Conservation (phyloP, 2,329 filamentous ascomycete genomes). For the Trichoderma brevicompactum region DNA sequence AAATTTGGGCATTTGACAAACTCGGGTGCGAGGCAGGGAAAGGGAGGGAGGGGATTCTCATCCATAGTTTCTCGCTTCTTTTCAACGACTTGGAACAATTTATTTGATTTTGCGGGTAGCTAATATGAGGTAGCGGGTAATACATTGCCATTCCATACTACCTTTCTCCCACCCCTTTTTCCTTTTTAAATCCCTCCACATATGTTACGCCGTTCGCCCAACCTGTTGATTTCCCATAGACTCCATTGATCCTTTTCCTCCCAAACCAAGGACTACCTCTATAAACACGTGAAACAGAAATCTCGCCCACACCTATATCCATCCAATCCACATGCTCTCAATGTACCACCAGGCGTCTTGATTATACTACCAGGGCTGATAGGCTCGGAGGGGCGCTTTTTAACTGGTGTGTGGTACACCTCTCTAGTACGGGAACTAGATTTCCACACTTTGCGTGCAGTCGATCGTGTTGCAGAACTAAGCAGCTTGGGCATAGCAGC, state of each 20-base stretch:
- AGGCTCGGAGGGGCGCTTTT: conserved; percentile 32
- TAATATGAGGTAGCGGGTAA: conserved; percentile 37
- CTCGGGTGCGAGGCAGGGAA: conserved; percentile 18
- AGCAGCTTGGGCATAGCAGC: conserved; percentile 27
- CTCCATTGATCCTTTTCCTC: neutral
- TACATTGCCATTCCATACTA: conserved; percentile 31
- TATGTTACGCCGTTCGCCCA: conserved; percentile 1
- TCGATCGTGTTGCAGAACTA: conserved; percentile 31
- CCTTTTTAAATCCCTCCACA: neutral
- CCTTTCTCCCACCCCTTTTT: neutral
- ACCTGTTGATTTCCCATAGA: neutral
- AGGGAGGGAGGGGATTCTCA: conserved; percentile 1
- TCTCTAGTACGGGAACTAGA: conserved; percentile 40
- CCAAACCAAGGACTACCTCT: conserved; percentile 4
- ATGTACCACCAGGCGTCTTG: conserved; percentile 55
- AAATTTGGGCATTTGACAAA: conserved; percentile 26
- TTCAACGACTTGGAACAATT: conserved; percentile 17
- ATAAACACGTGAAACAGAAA: conserved; percentile 64
- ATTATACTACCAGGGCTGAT: conserved; percentile 38
- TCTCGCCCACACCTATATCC: conserved; percentile 60
- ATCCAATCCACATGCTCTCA: conserved; percentile 57
- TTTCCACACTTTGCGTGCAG: conserved; percentile 38
- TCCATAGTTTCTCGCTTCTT: conserved; percentile 21
- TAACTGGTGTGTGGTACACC: conserved; percentile 36
- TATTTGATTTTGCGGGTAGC: conserved; percentile 31